Evolutionary conservation across 2,329 filamentous ascomycete genomes (phyloP).

Genomic region (Calonectria ilicicola): DNA sequence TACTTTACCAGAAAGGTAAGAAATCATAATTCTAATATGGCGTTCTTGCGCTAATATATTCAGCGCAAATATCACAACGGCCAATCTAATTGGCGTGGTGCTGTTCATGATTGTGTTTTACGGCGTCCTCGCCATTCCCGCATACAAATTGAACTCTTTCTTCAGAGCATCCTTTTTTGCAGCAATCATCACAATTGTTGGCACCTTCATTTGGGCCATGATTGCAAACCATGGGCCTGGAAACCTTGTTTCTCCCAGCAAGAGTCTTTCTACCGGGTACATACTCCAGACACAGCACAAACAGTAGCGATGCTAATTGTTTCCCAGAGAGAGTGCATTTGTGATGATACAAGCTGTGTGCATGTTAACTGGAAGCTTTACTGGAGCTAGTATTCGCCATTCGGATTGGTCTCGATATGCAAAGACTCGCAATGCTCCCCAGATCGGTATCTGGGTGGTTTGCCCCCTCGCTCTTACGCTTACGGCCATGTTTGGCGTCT

Average conservation of each 20-base stretch:
- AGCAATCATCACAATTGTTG: background rate
- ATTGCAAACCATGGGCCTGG: background rate
- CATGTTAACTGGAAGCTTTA: constrained; percentile 2
- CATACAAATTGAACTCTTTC: background rate
- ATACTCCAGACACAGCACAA: background rate
- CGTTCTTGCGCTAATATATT: background rate
- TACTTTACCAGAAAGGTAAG: background rate
- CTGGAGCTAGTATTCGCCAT: background rate
- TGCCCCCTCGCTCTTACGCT: background rate
- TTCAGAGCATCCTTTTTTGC: background rate
- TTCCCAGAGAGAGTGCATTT: background rate
- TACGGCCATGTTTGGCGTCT: background rate
- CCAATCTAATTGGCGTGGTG: background rate
- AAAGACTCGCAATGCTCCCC: background rate
- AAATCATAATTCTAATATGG: too few relatives aligned
- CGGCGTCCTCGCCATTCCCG: background rate
- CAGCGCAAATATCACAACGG: background rate
- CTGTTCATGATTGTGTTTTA: constrained; percentile 2
- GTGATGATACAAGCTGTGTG: background rate
- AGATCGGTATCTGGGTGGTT: background rate
- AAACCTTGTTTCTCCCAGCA: background rate
- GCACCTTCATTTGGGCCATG: background rate
- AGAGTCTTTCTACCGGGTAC: background rate
- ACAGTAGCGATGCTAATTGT: background rate
- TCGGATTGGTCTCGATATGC: background rate